Base-by-base conservation (phyloP, 2,329 filamentous ascomycete species). In the Alternaria postmessia region DNA sequence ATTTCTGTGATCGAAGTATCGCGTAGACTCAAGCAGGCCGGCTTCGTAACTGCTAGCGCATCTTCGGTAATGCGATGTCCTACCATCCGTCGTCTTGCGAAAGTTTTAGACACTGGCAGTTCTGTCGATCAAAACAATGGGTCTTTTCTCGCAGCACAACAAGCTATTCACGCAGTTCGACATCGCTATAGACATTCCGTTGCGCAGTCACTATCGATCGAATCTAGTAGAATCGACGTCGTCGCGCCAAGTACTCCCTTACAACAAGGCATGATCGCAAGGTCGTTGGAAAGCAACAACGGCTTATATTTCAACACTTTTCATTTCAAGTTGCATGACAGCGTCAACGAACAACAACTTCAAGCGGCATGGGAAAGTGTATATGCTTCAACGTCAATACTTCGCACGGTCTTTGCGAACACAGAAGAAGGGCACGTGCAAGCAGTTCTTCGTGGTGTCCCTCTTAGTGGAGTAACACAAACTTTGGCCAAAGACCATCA, bases 181-280 rank as follows among this genome's bases (percentile, higher is more conserved):
- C 89, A 93, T 67, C 85, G 84, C 53, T 83, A 92, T 74, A 81
- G 84, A 5, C 78, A 83, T 11, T 66, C 76, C 7, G 83, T 86
- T 7, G 86, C 86, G 18, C 81, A 81, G 7, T 77, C 81, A 4
- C 79, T 96, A 0, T 77, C 78, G 0, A 64, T 89, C 2, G 69
- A 80, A 0, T 75, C 81, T 1, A 72, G 78, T 6, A 81, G 88
- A 1, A 85, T 97, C 9, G 90, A 95, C 71, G 86, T 87, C 59
- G 86, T 97, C 52, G 88, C 88, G 0, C 94, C 93, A 4, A 97
- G 94, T 73, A 96, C 94, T 1, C 87, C 93, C 0, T 81, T 97
- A 1, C 94, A 97, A 71, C 88, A 94, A 74, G 94, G 93, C 0
- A 94, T 97, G 81, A 87, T 97, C 51, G 90, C 90, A 6, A 86